Evolutionary conservation across 2,329 filamentous ascomycete genomes (phyloP), one percentile per base, ranked within the genome.

Genomic region (Akanthomyces dipterigenus): DNA sequence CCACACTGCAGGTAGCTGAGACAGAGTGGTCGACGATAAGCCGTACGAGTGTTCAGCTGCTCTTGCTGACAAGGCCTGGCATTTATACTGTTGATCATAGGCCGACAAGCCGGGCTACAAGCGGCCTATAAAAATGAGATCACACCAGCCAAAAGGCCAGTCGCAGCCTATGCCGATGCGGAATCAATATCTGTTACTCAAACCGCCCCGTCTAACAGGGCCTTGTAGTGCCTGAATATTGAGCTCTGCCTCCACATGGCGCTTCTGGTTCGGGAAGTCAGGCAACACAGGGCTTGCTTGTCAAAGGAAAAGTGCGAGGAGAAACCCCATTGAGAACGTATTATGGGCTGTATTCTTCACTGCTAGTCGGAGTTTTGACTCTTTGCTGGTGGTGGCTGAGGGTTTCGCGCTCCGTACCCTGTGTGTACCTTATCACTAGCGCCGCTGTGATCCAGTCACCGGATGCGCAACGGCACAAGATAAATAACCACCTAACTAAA

Each of bases 221-320:
- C 36, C 51, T 20, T 58, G 18, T 28, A 50, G 45, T 18, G 55
- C 55, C 24, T 34, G 5, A 34, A 34, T 20, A 55, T 14, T 31
- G 11, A 45, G 20, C 22, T 26, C n/a, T 48, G 34, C 34, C 45
- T 16, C 22, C 34, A 26, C 16, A 18, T 11, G 5, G n/a, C n/a
- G 26, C 56, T 38, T 45, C 38, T 60, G 38, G 36, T 60, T 60
- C 48, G 38, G 20, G 28, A 60, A 60, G 48, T 60, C 56, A 26
- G 24, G 4, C 22, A 12, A 22, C 40, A 8, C 31, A 24, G 24
- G 11, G 1, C n/a, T 34, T 20, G 16, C n/a, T 7, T 34, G 31
- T 34, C 31, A 7, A 34, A 34, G 7, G 31, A 34, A 34, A 34
- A 34, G 8, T 34, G 8, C 31, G 11, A 34, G 31, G 5, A 9